Percentiles rank a stretch among this genome's conserved stretches.
Evolutionary conservation across 208 protist genomes (phyloP).

Genomic region (Trypanosoma cruzi): DNA sequence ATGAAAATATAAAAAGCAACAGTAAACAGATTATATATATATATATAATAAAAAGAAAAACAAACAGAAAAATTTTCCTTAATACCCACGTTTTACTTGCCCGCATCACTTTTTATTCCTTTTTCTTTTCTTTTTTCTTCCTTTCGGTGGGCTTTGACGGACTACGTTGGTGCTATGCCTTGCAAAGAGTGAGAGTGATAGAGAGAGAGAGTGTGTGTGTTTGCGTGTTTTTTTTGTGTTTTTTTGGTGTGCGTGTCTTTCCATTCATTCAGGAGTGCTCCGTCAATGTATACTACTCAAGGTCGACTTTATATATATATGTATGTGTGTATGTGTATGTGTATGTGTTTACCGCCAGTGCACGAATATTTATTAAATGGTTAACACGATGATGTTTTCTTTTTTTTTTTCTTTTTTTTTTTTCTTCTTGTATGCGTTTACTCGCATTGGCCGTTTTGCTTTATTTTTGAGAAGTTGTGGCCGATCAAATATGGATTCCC

Average conservation of each 20-base stretch:
- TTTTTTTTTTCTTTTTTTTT: neutral
- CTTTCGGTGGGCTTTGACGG: too few relatives aligned
- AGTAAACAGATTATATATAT: neutral
- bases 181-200: too few relatives aligned
- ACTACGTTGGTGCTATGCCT: too few relatives aligned
- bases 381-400: neutral
- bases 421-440: neutral
- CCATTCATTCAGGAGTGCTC: neutral
- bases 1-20: conserved; percentile 11
- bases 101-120: too few relatives aligned
- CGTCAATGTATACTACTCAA: neutral
- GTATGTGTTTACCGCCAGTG: neutral
- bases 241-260: conserved; percentile 7
- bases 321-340: neutral
- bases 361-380: neutral
- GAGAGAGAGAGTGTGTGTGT: too few relatives aligned
- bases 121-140: too few relatives aligned
- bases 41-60: neutral
- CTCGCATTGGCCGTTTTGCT: neutral
- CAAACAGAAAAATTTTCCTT: conserved; percentile 1
- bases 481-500: neutral
- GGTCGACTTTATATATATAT: neutral
- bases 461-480: neutral
- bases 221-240: conserved; percentile 9
- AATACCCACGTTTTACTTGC: too few relatives aligned